Conservation (phyloP, 768 basidiomycete species). For the Postia placenta region DNA sequence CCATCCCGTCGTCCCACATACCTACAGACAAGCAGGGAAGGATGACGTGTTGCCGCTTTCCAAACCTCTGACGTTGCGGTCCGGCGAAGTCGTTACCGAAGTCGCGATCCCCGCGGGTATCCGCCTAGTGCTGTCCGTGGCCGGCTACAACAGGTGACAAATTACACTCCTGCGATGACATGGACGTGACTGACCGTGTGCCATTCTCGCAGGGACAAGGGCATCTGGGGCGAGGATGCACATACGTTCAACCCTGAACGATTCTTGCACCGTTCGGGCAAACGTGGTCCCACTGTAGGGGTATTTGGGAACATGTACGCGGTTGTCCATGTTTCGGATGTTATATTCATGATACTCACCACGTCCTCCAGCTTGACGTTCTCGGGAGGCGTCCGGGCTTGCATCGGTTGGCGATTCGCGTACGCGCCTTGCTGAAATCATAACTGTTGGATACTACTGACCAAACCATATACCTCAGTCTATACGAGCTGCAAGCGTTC, state of each 20-base stretch:
- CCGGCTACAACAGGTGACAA: slow-evolving; percentile 48
- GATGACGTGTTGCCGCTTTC: slow-evolving; percentile 60
- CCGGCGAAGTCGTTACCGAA: slow-evolving; percentile 37
- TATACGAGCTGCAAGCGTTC: slow-evolving; percentile 50
- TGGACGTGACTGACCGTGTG: neutral
- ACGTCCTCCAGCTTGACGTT: slow-evolving; percentile 16
- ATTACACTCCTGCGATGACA: neutral
- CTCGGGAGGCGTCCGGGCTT: slow-evolving; percentile 19
- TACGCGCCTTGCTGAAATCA: slow-evolving; percentile 5
- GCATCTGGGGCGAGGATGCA: slow-evolving; percentile 27
- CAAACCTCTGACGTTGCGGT: slow-evolving; percentile 39
- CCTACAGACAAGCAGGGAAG: slow-evolving; percentile 40
- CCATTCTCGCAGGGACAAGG: slow-evolving; percentile 15
- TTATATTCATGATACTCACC: neutral
- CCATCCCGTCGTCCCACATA: slow-evolving; percentile 48
- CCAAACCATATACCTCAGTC: slow-evolving; percentile 6
- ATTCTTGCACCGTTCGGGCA: slow-evolving; percentile 19
- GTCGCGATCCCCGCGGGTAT: slow-evolving; percentile 45
- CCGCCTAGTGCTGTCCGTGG: slow-evolving; percentile 46
- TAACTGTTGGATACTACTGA: neutral
- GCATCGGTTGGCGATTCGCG: slow-evolving; percentile 24
- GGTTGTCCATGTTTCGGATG: neutral
- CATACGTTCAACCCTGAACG: slow-evolving; percentile 26
- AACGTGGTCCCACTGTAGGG: slow-evolving; percentile 35
- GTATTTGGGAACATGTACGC: slow-evolving; percentile 45